Conservation (phyloP, 257 asterid species). For the Solanum arcanum region DNA sequence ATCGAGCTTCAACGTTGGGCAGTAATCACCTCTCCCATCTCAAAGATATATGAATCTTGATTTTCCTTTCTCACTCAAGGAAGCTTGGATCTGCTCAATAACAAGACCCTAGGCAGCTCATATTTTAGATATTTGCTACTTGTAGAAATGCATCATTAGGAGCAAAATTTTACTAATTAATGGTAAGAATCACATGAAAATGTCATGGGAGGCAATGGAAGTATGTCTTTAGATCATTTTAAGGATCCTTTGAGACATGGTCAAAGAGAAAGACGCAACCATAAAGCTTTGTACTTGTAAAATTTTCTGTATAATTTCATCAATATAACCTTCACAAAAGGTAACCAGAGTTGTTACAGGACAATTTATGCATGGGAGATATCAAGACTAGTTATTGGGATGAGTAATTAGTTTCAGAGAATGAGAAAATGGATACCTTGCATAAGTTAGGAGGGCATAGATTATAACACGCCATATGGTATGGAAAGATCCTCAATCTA, state of each 20-base stretch:
- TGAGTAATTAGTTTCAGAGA: not conserved
- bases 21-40: constrained; percentile 71
- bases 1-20: constrained; percentile 67
- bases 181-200: not conserved
- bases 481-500: constrained; percentile 59
- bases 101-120: constrained; percentile 42
- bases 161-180: not conserved
- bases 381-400: not conserved
- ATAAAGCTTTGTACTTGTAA: not conserved
- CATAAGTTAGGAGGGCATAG: constrained; percentile 81
- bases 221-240: not conserved
- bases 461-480: constrained; percentile 29
- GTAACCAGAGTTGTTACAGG: too few relatives aligned
- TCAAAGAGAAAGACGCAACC: not conserved
- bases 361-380: too few relatives aligned
- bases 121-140: not conserved
- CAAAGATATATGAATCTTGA: constrained; percentile 51
- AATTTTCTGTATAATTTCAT: too few relatives aligned
- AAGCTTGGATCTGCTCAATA: constrained; percentile 30
- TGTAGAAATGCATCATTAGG: not conserved
- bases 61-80: constrained; percentile 12
- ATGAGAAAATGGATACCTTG: constrained; percentile 36
- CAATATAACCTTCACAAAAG: too few relatives aligned
- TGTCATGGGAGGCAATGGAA: not conserved
- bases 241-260: not conserved